Evolutionary conservation across 306 rosid genomes (phyloP).

Genomic region (Gleditsia sinensis): DNA sequence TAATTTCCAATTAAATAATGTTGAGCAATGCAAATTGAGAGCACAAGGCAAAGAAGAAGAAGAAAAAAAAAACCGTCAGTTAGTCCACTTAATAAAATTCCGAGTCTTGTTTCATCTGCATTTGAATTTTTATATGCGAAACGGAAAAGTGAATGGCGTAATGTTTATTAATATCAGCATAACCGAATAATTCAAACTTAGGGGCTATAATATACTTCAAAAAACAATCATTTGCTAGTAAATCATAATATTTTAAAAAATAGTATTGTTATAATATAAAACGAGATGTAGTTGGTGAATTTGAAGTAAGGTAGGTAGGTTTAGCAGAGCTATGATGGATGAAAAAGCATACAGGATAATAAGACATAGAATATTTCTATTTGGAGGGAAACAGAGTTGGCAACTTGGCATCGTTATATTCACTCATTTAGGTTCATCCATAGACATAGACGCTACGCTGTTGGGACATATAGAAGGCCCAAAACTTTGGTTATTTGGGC

Average conservation of each 20-base stretch:
- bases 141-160: too few relatives aligned
- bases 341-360: not conserved
- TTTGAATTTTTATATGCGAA: too few relatives aligned
- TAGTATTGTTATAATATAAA: too few relatives aligned
- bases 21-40: too few relatives aligned
- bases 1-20: too few relatives aligned
- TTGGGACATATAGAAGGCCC: slow-evolving; percentile 4
- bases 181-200: too few relatives aligned
- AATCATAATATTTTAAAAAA: too few relatives aligned
- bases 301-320: not conserved
- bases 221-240: too few relatives aligned
- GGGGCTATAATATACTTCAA: too few relatives aligned
- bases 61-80: not conserved
- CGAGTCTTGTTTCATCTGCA: not conserved
- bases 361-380: not conserved
- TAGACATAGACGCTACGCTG: not conserved
- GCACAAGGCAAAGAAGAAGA: not conserved
- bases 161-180: too few relatives aligned
- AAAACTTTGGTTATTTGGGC: not conserved
- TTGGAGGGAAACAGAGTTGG: not conserved
- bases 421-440: not conserved
- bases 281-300: not conserved
- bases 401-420: not conserved
- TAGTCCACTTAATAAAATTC: not conserved
- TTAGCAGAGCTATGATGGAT: not conserved